Evolutionary conservation across 495 filamentous ascomycete genomes (phyloP).

Genomic region (Bryoglossum gracile): DNA sequence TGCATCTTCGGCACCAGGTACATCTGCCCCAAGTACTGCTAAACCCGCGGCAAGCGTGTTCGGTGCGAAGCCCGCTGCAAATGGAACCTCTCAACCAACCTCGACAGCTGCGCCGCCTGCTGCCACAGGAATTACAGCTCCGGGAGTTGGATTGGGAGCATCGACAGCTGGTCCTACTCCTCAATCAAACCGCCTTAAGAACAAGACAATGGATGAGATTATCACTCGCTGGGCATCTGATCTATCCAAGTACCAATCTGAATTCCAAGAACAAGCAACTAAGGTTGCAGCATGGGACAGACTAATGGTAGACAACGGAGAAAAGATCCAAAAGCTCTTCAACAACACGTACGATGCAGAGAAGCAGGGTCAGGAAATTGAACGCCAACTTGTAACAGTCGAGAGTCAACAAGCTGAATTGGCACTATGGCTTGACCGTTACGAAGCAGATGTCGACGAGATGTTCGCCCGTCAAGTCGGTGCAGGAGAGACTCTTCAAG

Average conservation of each 20-base stretch:
- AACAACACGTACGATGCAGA: constrained; percentile 84
- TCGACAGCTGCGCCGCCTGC: constrained; percentile 5
- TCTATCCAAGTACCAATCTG: constrained; percentile 88
- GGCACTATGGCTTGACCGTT: constrained; percentile 72
- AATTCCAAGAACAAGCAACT: constrained; percentile 81
- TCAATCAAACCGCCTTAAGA: constrained; percentile 83
- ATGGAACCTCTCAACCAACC: not conserved
- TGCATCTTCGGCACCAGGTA: not conserved
- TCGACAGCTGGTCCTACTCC: constrained; percentile 73
- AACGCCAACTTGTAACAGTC: constrained; percentile 78
- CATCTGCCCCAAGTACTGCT: constrained; percentile 1
- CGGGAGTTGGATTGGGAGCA: constrained; percentile 24
- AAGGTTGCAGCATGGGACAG: constrained; percentile 89
- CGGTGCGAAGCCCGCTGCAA: not conserved
- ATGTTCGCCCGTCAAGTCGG: constrained; percentile 65
- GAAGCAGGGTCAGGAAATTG: constrained; percentile 80
- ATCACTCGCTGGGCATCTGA: constrained; percentile 97
- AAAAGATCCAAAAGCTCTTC: constrained; percentile 87
- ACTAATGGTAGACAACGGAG: constrained; percentile 80
- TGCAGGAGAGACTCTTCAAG: constrained; percentile 62
- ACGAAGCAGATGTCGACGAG: constrained; percentile 81
- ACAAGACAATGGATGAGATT: constrained; percentile 99
- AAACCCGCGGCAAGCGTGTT: constrained; percentile 5
- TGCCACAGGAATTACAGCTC: constrained; percentile 4
- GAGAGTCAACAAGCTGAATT: constrained; percentile 91